Base-by-base conservation (phyloP, 1,139 yeast species). In the Nakaseomyces sp. region DNA sequence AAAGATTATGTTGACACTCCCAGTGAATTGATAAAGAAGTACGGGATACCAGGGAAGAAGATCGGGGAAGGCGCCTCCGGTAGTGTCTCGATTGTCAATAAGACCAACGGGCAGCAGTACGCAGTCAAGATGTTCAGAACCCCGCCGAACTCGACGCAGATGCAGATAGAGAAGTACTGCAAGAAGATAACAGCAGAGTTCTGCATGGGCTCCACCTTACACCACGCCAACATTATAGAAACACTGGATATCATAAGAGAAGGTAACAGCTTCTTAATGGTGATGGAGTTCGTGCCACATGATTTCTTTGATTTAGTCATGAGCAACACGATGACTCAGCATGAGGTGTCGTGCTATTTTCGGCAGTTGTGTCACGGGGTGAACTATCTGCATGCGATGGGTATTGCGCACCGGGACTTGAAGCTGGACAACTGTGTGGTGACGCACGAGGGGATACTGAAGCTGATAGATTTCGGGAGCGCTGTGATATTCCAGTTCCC, bases 21-120 rank as follows among this genome's bases (percentile, higher is more conserved):
- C 4, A 58, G 60, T 30, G 66, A 63, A 39, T 46, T 67, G 39
- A 55, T 67, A 40, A 60, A 72, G 38, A 76, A 77, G 54, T 81
- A 81, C 55, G 85, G 86, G n/a, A 65, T 74, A 5, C 73, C 75
- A 0, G 85, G 83, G 1, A 72, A 69, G 50, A 59, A 76, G 22
- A 64, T 77, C 16, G 93, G 93, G 5, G 73, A 82, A 43, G 93
- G 93, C 20, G 89, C 91, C 6, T 80, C 85, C 36, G 91, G 93
- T 0, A 76, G 84, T 2, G 93, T 83, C 13, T 73, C 76, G 45
- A 69, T 80, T 41, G 76, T 79, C 4, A 69, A 72, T 19, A 66
- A 75, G 37, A 57, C 68, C 1, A 76, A 76, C 52, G 72, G 76
- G 2, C 68, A 70, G 50, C 58, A 79, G 3, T 81, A 68, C 60